These are phyloP conservation scores for Gloeophyllum trabeum DNA, from an alignment of 768 basidiomycete species.

Conservation along the genomic window DNA sequence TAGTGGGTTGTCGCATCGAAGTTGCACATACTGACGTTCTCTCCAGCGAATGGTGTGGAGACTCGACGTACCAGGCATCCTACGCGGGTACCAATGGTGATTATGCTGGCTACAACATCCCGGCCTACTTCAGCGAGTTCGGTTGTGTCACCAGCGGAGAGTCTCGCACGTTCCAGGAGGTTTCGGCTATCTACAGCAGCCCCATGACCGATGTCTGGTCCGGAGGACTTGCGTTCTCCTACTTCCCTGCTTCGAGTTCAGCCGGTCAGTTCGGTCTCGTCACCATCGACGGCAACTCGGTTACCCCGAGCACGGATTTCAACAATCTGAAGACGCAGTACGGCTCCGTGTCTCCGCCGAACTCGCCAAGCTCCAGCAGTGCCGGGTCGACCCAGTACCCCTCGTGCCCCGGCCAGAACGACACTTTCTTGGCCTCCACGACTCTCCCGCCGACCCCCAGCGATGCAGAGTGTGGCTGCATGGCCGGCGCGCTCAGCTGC, in stretches of 20 bases:
- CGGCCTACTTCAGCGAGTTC: conserved; percentile 86
- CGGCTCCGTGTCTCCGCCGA: conserved; percentile 39
- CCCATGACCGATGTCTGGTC: conserved; percentile 77
- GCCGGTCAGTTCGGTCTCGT: conserved; percentile 81
- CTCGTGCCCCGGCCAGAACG: conserved; percentile 51
- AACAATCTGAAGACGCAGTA: conserved; percentile 54
- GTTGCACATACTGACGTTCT: conserved; percentile 4
- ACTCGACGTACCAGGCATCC: conserved; percentile 39
- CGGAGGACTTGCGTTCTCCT: conserved; percentile 82
- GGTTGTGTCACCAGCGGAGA: conserved; percentile 49
- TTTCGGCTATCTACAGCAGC: conserved; percentile 55
- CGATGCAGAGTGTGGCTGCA: conserved; percentile 66
- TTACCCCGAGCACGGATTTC: conserved; percentile 63
- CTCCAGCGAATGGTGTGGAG: conserved; percentile 74
- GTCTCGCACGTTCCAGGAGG: conserved; percentile 76
- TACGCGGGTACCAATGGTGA: conserved; percentile 45
- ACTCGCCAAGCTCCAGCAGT: conserved; percentile 45
- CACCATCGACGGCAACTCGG: conserved; percentile 59
- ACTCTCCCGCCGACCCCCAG: conserved; percentile 80
- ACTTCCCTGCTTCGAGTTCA: conserved; percentile 73
- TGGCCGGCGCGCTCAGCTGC: conserved; percentile 60
- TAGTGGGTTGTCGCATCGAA: conserved; percentile 16
- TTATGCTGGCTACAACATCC: conserved; percentile 59
- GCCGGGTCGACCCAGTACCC: conserved; percentile 40
- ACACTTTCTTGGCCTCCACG: conserved; percentile 51